Base-by-base conservation (phyloP, 2,329 filamentous ascomycete genomes). In the Colletotrichum shisoi region DNA sequence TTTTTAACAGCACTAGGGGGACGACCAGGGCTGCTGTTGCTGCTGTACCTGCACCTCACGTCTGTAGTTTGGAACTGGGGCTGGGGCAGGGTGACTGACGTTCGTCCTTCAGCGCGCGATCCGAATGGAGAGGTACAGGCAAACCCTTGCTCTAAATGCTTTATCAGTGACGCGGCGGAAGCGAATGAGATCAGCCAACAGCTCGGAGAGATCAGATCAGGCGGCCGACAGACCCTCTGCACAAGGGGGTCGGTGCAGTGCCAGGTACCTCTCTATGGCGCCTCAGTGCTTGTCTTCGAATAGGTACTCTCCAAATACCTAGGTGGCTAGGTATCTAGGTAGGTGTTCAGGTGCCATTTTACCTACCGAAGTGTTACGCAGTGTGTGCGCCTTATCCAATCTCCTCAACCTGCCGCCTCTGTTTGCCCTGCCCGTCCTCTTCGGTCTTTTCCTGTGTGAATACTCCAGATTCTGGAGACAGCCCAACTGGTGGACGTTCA, bases 81-180 rank as follows among this genome's bases (percentile, higher is more conserved):
- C 65, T 65, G 61, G 56, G 52, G 64, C 61, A 67, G 64, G 44
- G 62, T 53, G 39, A 57, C 13, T 8, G n/a, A 57, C 19, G 39
- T 44, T 42, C 54, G 54, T 42, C 21, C 54, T 37, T 12, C 31
- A 39, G 13, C 34, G 31, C 34, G 34, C 51, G 51, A 39, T 39
- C 49, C 31, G 17, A 39, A 52, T 52, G 58, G 31, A 53, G 17
- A 57, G 51, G 57, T 66, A 68, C 65, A 67, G 63, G 66, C 54
- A 40, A 53, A 62, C 57, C 66, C 62, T 68, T 56, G 62, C 62
- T 42, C 19, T 17, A 17, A 34, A 39, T 42, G 62, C 62, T 68
- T 62, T 62, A 66, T 68, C 61, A 64, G 65, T 64, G 61, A 67
- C 65, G 62, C 66, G 40, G 49, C 39, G 39, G 53, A n/a, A 62